phyloP scores from a whole-genome alignment of 2,329 filamentous ascomycete genomes.

The Penicillium sp. region DNA sequence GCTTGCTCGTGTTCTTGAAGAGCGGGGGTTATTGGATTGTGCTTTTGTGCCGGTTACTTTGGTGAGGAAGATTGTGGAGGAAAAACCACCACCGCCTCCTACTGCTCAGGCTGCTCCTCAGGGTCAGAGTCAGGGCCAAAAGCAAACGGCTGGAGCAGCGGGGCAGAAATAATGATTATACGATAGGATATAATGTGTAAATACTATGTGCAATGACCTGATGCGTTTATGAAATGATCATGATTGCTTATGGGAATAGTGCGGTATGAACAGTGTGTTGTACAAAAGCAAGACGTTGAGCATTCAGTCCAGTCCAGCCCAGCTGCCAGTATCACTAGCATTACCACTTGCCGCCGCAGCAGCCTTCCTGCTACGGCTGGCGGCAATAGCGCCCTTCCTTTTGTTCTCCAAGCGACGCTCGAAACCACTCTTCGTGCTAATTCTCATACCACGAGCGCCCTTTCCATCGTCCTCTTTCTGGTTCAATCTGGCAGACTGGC shows the following conservation, averaged over 20 bases:
- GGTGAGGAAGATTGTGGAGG: conserved; percentile 26
- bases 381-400: conserved; percentile 45
- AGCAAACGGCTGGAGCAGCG: neutral
- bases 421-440: conserved; percentile 60
- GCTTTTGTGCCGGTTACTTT: conserved; percentile 30
- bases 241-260: conserved; percentile 7
- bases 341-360: conserved; percentile 22
- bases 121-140: neutral
- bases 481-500: conserved; percentile 47
- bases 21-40: conserved; percentile 27
- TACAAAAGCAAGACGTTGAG: conserved; percentile 15
- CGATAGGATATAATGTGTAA: neutral
- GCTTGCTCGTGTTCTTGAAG: conserved; percentile 30
- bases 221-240: conserved; percentile 16
- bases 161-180: conserved; percentile 3
- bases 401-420: conserved; percentile 47
- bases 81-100: conserved; percentile 15
- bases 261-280: conserved; percentile 10
- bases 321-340: conserved; percentile 34
- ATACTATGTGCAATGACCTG: conserved; percentile 6
- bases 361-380: conserved; percentile 38
- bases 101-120: conserved; percentile 3
- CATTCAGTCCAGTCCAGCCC: conserved; percentile 40
- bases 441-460: conserved; percentile 51
- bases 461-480: conserved; percentile 48